Percentiles rank a stretch among this genome's conserved stretches.
phyloP scores from a whole-genome alignment of 139 green algal species.

The Edaphochlamys debaryana region DNA sequence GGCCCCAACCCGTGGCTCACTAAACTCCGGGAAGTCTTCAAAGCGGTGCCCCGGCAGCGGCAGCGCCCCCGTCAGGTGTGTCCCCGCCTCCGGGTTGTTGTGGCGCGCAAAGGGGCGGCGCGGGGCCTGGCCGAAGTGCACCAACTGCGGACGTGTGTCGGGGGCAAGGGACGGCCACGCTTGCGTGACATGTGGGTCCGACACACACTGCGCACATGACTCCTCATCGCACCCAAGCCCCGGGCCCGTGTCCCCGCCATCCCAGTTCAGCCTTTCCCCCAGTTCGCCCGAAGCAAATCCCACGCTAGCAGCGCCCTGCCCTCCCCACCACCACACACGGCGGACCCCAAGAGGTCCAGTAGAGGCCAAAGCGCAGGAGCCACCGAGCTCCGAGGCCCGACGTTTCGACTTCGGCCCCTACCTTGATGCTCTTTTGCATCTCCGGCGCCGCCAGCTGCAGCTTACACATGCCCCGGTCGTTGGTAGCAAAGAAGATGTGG shows the following conservation, averaged over 20 bases:
- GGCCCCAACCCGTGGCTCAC: too few relatives aligned
- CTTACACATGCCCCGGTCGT: constrained; percentile 26
- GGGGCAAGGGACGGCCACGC: neutral
- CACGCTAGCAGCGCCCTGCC: neutral
- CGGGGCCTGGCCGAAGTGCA: too few relatives aligned
- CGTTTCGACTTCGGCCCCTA: too few relatives aligned
- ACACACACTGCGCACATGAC: neutral
- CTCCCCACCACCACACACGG: neutral
- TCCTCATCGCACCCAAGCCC: neutral
- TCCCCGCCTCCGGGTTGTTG: too few relatives aligned
- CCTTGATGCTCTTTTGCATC: constrained; percentile 7
- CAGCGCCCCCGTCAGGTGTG: neutral
- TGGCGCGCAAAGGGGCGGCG: neutral
- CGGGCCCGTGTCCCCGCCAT: neutral
- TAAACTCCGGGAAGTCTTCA: constrained; percentile 12
- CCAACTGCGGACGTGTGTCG: neutral
- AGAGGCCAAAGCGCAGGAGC: too few relatives aligned
- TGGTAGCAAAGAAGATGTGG: constrained; percentile 35
- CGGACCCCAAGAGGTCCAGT: too few relatives aligned
- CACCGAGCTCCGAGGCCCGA: too few relatives aligned
- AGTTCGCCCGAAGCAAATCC: too few relatives aligned
- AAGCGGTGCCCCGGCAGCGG: constrained; percentile 24
- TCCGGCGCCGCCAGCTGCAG: constrained; percentile 4
- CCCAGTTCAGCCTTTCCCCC: neutral
- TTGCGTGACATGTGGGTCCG: neutral